Conservation (phyloP, 2,329 filamentous ascomycete species). For the Cytospora chrysosperma region DNA sequence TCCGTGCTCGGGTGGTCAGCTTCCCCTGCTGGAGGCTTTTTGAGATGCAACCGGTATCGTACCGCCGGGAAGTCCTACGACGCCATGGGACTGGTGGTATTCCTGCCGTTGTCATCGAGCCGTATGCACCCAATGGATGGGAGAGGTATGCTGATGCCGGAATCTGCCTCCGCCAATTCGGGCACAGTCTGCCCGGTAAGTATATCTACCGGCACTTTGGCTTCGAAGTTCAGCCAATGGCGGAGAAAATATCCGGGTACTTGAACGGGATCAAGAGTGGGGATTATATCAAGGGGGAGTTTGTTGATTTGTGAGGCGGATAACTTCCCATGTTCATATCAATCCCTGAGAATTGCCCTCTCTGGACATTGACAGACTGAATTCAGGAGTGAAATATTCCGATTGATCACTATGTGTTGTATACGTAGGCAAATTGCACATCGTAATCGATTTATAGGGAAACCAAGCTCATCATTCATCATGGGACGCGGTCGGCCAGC, state of each 20-base stretch:
- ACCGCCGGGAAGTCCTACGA: constrained; percentile 40
- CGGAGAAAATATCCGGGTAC: neutral
- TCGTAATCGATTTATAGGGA: neutral
- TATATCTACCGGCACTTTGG: constrained; percentile 54
- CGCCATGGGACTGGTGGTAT: constrained; percentile 32
- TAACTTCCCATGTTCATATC: neutral
- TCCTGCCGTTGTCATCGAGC: constrained; percentile 49
- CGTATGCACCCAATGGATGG: constrained; percentile 53
- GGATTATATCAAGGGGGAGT: constrained; percentile 12
- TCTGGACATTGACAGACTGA: too few species aligned
- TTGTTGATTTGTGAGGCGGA: constrained; percentile 8
- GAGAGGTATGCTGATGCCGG: constrained; percentile 55
- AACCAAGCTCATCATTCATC: neutral
- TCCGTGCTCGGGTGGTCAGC: constrained; percentile 36
- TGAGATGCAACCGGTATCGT: constrained; percentile 34
- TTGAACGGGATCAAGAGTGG: constrained; percentile 3
- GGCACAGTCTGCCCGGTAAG: constrained; percentile 49
- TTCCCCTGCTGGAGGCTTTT: constrained; percentile 41
- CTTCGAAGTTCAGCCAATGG: constrained; percentile 38
- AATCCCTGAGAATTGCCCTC: too few species aligned
- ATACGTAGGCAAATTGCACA: too few species aligned
- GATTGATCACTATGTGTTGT: too few species aligned
- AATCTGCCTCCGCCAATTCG: constrained; percentile 48
- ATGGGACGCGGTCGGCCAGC: neutral
- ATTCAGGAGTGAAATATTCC: too few species aligned